Conservation (phyloP, 179 eudicot genomes). For the Heliamphora ciliata region DNA sequence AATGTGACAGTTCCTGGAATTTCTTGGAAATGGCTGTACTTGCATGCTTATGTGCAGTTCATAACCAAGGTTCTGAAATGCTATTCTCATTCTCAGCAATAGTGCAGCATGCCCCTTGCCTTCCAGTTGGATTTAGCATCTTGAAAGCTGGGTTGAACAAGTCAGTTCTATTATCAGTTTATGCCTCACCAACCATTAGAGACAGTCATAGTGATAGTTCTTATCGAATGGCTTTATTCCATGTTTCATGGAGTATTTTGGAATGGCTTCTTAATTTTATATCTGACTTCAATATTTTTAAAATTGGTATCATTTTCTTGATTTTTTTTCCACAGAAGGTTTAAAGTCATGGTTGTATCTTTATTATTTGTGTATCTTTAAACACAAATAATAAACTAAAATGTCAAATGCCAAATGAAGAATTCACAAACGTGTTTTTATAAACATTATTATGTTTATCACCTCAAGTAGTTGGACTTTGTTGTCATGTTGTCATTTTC, state of each 20-base stretch:
- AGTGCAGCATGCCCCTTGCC: conserved; percentile 84
- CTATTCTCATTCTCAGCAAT: conserved; percentile 84
- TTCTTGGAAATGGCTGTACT: conserved; percentile 76
- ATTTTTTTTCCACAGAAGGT: neutral
- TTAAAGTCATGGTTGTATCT: no score
- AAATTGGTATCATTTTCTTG: neutral
- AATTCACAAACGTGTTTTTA: no score
- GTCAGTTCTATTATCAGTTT: conserved; percentile 85
- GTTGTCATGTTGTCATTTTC: no score
- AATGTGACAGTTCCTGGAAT: conserved; percentile 60
- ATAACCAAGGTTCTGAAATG: conserved; percentile 80
- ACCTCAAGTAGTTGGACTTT: no score
- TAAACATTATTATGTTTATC: no score
- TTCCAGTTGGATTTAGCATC: conserved; percentile 89
- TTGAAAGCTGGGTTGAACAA: conserved; percentile 89
- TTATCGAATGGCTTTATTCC: conserved; percentile 38
- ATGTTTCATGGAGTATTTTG: conserved; percentile 3
- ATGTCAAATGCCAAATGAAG: no score
- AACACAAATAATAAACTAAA: no score
- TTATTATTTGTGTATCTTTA: no score
- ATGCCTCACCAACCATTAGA: conserved; percentile 49
- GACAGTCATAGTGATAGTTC: conserved; percentile 43
- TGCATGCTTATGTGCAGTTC: conserved; percentile 85
- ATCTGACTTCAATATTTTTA: neutral
- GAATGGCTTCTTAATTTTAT: neutral